phyloP scores from a whole-genome alignment of 345 rosid genomes.

The Bruguiera gymnorhiza region DNA sequence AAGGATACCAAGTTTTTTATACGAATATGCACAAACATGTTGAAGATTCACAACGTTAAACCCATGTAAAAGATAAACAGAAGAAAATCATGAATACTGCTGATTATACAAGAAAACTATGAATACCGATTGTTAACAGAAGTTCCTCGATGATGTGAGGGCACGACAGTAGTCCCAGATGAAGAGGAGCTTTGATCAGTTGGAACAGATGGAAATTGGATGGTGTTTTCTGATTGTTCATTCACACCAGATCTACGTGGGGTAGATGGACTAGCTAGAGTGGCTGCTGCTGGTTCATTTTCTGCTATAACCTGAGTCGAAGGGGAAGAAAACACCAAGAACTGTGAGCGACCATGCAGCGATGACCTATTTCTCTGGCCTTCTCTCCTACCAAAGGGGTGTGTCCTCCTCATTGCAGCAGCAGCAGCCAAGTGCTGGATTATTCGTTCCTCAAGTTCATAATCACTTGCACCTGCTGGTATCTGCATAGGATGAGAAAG shows the following conservation, averaged over 20 bases:
- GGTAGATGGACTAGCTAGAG: constrained; percentile 16
- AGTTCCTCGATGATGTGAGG: constrained; percentile 34
- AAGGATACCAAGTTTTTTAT: constrained; percentile 1
- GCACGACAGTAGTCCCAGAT: constrained; percentile 30
- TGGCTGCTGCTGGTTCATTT: constrained; percentile 28
- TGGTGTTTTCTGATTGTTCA: constrained; percentile 27
- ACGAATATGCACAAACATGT: too few species aligned
- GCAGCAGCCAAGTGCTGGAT: constrained; percentile 49
- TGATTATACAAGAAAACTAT: background rate
- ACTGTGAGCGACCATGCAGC: constrained; percentile 27
- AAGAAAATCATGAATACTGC: background rate
- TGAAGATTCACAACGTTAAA: background rate
- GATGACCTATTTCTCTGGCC: constrained; percentile 28
- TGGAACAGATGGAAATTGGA: constrained; percentile 25
- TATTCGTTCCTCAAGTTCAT: constrained; percentile 34
- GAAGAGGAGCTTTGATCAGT: constrained; percentile 31
- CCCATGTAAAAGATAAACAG: background rate
- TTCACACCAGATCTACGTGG: constrained; percentile 20
- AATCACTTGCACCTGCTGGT: constrained; percentile 26
- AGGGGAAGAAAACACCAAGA: constrained; percentile 34
- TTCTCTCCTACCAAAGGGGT: constrained; percentile 24
- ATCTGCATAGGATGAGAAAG: constrained; percentile 15
- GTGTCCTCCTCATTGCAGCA: constrained; percentile 37
- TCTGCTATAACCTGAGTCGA: constrained; percentile 28
- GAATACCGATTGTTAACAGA: constrained; percentile 42